Conservation (phyloP, 2,329 filamentous ascomycete species). For the Magnaporthiopsis rhizophila region DNA sequence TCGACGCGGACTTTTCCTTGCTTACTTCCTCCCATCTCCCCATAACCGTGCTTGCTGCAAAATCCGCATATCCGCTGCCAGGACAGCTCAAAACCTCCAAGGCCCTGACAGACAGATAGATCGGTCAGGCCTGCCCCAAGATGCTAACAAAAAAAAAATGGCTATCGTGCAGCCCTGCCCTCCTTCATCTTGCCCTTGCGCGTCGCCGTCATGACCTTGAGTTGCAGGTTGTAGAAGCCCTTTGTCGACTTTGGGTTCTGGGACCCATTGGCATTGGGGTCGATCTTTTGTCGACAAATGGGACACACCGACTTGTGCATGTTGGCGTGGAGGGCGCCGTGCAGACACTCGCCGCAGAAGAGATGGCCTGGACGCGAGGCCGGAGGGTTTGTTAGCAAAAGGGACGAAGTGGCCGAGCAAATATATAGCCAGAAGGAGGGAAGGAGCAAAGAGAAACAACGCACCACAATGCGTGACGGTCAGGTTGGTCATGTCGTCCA, state of each 20-base stretch:
- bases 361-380: conserved; percentile 43
- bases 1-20: neutral
- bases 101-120: no score
- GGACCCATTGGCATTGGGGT: conserved; percentile 19
- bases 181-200: conserved; percentile 40
- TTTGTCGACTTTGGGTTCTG: conserved; percentile 29
- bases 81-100: neutral
- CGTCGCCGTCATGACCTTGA: conserved; percentile 53
- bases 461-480: conserved; percentile 61
- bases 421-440: neutral
- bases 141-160: no score
- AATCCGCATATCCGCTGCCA: neutral
- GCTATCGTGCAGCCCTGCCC: conserved; percentile 8
- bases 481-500: conserved; percentile 51
- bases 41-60: no score
- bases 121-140: no score
- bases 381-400: neutral
- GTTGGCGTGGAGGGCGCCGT: conserved; percentile 51
- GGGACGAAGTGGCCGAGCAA: conserved; percentile 6
- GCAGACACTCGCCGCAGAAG: conserved; percentile 56
- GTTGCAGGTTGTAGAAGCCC: conserved; percentile 49
- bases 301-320: conserved; percentile 50
- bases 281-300: conserved; percentile 54
- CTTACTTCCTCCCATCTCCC: neutral
- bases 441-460: conserved; percentile 18